Evolutionary conservation across 2,329 filamentous ascomycete genomes (phyloP), one percentile per base, ranked within the genome.

Genomic region (Rutstroemia sp.): DNA sequence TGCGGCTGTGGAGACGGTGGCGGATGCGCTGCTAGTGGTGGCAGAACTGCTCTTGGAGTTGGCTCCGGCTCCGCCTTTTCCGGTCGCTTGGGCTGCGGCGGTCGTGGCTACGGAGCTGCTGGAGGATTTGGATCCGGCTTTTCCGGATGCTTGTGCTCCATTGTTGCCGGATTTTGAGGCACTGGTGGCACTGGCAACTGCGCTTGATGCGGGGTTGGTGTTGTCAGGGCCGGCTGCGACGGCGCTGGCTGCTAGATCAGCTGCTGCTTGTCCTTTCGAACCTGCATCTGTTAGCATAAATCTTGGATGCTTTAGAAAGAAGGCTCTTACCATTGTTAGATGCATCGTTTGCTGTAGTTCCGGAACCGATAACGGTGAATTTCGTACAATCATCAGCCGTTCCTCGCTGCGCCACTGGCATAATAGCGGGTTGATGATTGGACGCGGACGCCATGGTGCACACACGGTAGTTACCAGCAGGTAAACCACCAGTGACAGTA

Each of bases 341-440:
- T 38, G 56, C 58, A 49, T 21, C 61, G n/a, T 60, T 63, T 39
- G 41, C 48, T 8, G 41, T 60, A n/a, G 30, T 57, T 10, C 58
- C 61, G 19, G 48, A 58, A 9, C 54, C 66, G 48, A 71, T 68
- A 25, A 71, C 72, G 52, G 72, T 71, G 37, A 76, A 75, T 63
- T 74, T 74, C n/a, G 67, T 70, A 60, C 74, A 77, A 61, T 77
- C 74, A 62, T 77, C 74, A 52, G 74, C 71, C 44, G 73, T 69
- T 58, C 74, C 74, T 59, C 74, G 69, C 64, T 75, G 73, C 30
- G 74, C 74, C 47, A 76, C 70, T 41, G 72, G 72, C 72, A 74
- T 74, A 8, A 73, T 58, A 16, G 72, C 72, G 49, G 72, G 71
- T 47, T 74, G 72, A 67, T 77, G 74, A 62, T 76, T 77, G 45